A percentile compares a stretch with the other conserved stretches of the same genome.
phyloP scores from a whole-genome alignment of 2,329 filamentous ascomycete species.

The Blastomyces emzantsi region DNA sequence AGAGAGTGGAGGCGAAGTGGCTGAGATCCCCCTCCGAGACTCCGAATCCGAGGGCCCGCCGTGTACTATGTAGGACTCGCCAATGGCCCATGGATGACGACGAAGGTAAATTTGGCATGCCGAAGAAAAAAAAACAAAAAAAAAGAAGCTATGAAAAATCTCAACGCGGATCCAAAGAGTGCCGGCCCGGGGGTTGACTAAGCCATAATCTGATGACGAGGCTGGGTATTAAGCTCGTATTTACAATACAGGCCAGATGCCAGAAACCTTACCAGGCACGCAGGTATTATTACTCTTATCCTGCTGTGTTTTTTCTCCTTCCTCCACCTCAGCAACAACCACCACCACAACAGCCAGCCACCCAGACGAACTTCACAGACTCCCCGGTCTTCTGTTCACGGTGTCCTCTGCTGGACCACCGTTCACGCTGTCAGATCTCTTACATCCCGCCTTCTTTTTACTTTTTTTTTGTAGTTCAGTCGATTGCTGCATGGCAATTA shows the following conservation, averaged over 20 bases:
- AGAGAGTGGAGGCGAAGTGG: background rate
- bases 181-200: background rate
- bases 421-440: background rate
- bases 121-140: background rate
- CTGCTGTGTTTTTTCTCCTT: background rate
- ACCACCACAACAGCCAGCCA: background rate
- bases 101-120: background rate
- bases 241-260: background rate
- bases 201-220: background rate
- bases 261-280: too few relatives aligned
- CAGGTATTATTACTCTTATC: background rate
- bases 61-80: background rate
- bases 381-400: background rate
- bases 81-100: background rate
- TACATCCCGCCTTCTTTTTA: background rate
- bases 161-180: background rate
- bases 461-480: background rate
- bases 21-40: background rate
- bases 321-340: background rate
- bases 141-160: background rate
- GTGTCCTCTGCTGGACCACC: background rate
- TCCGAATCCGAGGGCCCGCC: too few relatives aligned
- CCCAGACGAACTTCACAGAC: background rate
- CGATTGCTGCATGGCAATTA: background rate
- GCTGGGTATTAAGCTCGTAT: background rate